Conservation (phyloP, 805 yeast species). For the Candida anglica region DNA sequence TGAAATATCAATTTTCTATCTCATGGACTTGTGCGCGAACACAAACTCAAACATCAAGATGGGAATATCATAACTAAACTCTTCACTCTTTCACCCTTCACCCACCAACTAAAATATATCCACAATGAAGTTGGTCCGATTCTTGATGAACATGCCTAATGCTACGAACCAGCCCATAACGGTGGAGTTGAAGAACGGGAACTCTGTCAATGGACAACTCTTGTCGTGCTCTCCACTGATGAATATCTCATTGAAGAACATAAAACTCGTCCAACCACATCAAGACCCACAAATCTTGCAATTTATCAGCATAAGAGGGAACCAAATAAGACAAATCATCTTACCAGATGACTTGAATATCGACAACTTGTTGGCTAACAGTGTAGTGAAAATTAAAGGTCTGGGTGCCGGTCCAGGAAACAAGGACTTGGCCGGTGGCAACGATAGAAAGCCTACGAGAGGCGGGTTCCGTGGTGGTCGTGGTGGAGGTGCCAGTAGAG, state of each 20-base stretch:
- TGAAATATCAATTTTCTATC: no score
- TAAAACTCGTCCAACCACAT: slow-evolving; percentile 69
- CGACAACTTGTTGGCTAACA: slow-evolving; percentile 56
- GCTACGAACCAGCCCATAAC: slow-evolving; percentile 78
- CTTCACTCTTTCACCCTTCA: no score
- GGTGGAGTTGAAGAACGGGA: slow-evolving; percentile 89
- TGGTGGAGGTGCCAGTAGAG: slow-evolving; percentile 13
- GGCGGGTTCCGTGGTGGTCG: slow-evolving; percentile 14
- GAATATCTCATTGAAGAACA: slow-evolving; percentile 81
- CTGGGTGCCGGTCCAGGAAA: slow-evolving; percentile 40
- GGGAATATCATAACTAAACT: no score
- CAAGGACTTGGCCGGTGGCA: slow-evolving; percentile 9
- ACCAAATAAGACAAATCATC: slow-evolving; percentile 76
- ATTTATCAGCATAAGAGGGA: slow-evolving; percentile 83
- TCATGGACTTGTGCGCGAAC: no score
- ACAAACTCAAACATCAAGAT: no score
- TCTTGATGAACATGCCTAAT: slow-evolving; percentile 70
- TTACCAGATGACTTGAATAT: slow-evolving; percentile 84
- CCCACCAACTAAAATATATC: no score
- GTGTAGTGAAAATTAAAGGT: slow-evolving; percentile 39
- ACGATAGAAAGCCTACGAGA: slow-evolving; percentile 9
- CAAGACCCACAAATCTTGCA: slow-evolving; percentile 70
- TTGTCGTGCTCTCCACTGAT: slow-evolving; percentile 84
- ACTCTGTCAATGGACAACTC: slow-evolving; percentile 78
- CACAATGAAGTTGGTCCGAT: slow-evolving; percentile 62